phyloP scores from a whole-genome alignment of 1,284 basidiomycete genomes.

The Pisolithus thermaeus region DNA sequence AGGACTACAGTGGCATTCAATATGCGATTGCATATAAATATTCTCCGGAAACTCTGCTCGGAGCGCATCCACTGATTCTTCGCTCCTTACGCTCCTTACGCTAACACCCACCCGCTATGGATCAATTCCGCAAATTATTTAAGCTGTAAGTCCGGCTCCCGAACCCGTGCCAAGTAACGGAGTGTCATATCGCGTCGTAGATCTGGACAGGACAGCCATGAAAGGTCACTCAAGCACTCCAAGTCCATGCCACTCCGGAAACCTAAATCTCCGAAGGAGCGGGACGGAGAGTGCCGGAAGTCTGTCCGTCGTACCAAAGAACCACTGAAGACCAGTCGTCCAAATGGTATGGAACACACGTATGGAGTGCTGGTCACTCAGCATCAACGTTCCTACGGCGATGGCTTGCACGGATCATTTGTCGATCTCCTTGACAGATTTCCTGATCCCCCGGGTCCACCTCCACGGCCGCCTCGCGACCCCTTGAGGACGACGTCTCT shows the following conservation, averaged over 20 bases:
- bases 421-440: slow-evolving; percentile 4
- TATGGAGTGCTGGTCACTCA: slow-evolving; percentile 1
- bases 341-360: slow-evolving; percentile 5
- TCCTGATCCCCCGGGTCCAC: slow-evolving; percentile 3
- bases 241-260: slow-evolving; percentile 7
- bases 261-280: not conserved
- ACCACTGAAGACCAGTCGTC: slow-evolving; percentile 6
- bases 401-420: not conserved
- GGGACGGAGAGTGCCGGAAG: not conserved
- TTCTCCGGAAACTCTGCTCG: too few relatives aligned
- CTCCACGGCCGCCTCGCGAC: slow-evolving; percentile 1
- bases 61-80: not conserved
- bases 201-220: not conserved
- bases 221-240: slow-evolving; percentile 6
- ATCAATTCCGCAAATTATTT: slow-evolving; percentile 6
- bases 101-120: slow-evolving; percentile 1
- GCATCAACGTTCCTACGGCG: not conserved
- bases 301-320: slow-evolving; percentile 8
- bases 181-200: not conserved
- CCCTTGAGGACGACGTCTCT: slow-evolving; percentile 3
- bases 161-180: not conserved
- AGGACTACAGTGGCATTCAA: too few relatives aligned
- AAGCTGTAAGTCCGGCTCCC: slow-evolving; percentile 2
- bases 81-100: not conserved
- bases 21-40: too few relatives aligned